A percentile compares a stretch with the other conserved stretches of the same genome.
Conservation (phyloP, 495 filamentous ascomycete genomes). For the Talaromyces nanjingensis region DNA sequence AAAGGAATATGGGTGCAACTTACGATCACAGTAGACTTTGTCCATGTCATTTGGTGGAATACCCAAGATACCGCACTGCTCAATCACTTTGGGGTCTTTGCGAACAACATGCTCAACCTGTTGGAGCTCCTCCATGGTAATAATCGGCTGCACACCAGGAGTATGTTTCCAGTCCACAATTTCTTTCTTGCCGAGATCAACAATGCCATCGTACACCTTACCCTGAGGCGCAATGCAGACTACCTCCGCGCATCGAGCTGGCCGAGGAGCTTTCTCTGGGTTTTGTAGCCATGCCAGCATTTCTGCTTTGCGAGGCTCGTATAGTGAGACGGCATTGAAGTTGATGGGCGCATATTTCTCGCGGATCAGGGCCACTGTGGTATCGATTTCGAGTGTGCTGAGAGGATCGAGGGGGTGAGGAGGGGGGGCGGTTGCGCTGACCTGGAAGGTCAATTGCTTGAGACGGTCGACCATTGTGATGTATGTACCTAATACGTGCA, state of each 20-base stretch:
- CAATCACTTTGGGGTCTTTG: slow-evolving; percentile 81
- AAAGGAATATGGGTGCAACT: slow-evolving; percentile 23
- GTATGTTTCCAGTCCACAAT: slow-evolving; percentile 70
- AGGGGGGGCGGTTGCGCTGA: slow-evolving; percentile 46
- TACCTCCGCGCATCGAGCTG: slow-evolving; percentile 70
- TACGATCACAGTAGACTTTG: slow-evolving; percentile 86
- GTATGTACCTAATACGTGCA: neutral
- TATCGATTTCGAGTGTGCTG: slow-evolving; percentile 67
- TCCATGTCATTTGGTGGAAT: slow-evolving; percentile 82
- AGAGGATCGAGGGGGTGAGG: slow-evolving; percentile 87
- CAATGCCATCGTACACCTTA: slow-evolving; percentile 78
- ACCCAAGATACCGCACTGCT: slow-evolving; percentile 85
- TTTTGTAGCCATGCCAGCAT: slow-evolving; percentile 77
- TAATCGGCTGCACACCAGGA: slow-evolving; percentile 80
- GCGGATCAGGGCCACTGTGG: slow-evolving; percentile 60
- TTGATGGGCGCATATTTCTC: slow-evolving; percentile 63
- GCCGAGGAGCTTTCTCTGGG: slow-evolving; percentile 53
- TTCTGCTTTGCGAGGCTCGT: slow-evolving; percentile 79
- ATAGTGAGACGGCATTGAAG: slow-evolving; percentile 87
- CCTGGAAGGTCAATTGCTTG: slow-evolving; percentile 59
- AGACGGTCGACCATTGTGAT: slow-evolving; percentile 64
- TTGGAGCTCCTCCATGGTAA: slow-evolving; percentile 92
- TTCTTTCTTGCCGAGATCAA: slow-evolving; percentile 66
- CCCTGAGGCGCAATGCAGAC: slow-evolving; percentile 77
- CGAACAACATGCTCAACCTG: slow-evolving; percentile 76